Conservation (phyloP, 2,329 filamentous ascomycete genomes). For the Cytospora leucostoma region DNA sequence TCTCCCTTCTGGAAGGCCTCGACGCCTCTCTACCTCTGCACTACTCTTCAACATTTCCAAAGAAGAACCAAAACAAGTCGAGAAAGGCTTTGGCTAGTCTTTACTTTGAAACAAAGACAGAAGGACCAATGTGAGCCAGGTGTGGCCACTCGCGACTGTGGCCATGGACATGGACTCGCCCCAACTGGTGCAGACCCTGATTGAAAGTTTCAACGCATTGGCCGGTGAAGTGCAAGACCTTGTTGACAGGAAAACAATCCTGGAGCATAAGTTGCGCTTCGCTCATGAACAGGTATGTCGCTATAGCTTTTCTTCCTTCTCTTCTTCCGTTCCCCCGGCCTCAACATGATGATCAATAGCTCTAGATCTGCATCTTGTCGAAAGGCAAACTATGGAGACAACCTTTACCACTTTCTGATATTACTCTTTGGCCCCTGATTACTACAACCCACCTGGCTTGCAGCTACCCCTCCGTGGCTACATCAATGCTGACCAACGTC, state of each 20-base stretch:
- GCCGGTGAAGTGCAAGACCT: slow-evolving; percentile 66
- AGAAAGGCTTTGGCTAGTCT: too few species aligned
- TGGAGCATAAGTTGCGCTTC: slow-evolving; percentile 68
- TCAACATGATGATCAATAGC: slow-evolving; percentile 45
- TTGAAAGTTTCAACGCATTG: slow-evolving; percentile 65
- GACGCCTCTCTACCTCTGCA: neutral
- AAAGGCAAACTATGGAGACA: slow-evolving; percentile 26
- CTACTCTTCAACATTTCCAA: neutral
- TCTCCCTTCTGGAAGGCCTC: neutral
- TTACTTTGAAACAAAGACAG: neutral
- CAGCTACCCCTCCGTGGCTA: slow-evolving; percentile 4
- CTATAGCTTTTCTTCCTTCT: neutral
- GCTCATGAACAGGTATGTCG: slow-evolving; percentile 65
- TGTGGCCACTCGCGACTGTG: slow-evolving; percentile 11
- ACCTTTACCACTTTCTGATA: slow-evolving; percentile 29
- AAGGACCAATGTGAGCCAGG: slow-evolving; percentile 23
- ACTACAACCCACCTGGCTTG: slow-evolving; percentile 11
- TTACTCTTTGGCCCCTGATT: slow-evolving; percentile 8
- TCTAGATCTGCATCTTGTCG: slow-evolving; percentile 34
- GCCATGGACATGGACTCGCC: slow-evolving; percentile 44
- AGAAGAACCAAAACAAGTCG: neutral
- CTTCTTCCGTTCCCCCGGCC: neutral
- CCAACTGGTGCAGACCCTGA: slow-evolving; percentile 56
- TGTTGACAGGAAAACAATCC: slow-evolving; percentile 63
- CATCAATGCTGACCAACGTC: slow-evolving; percentile 16